Percentiles rank a stretch among this genome's conserved stretches.
Conservation (phyloP, 1,284 basidiomycete species). For the Stereum hirsutum region DNA sequence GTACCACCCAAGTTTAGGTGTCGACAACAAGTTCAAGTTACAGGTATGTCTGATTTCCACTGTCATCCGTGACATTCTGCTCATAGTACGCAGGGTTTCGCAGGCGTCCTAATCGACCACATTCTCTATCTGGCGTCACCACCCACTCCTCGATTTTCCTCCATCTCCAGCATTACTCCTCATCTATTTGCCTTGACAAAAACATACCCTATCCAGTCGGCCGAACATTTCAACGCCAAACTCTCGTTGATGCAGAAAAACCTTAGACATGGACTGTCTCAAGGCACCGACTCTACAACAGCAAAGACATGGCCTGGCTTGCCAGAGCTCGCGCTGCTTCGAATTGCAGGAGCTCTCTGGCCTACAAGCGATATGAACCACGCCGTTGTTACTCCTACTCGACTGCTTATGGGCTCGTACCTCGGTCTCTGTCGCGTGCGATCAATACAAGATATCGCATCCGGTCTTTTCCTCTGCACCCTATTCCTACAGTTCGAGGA, state of each 20-base stretch:
- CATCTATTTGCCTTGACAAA: slow-evolving; percentile 78
- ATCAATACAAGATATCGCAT: slow-evolving; percentile 65
- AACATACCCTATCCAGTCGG: slow-evolving; percentile 75
- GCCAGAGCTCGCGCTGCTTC: slow-evolving; percentile 77
- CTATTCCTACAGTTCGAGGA: slow-evolving; percentile 79
- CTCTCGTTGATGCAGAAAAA: slow-evolving; percentile 93
- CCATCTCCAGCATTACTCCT: slow-evolving; percentile 67
- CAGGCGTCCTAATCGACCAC: slow-evolving; percentile 87
- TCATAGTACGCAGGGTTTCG: slow-evolving; percentile 44
- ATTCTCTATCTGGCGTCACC: slow-evolving; percentile 71
- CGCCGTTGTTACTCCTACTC: slow-evolving; percentile 79
- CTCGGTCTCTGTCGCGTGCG: slow-evolving; percentile 81
- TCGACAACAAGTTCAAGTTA: slow-evolving; percentile 88
- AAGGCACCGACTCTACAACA: slow-evolving; percentile 53
- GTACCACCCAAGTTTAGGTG: slow-evolving; percentile 84
- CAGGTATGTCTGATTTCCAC: slow-evolving; percentile 44
- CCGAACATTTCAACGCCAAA: slow-evolving; percentile 78
- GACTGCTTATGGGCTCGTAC: slow-evolving; percentile 88
- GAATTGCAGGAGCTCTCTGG: slow-evolving; percentile 80
- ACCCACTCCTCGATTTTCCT: slow-evolving; percentile 46
- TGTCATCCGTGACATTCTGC: slow-evolving; percentile 4
- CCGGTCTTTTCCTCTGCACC: slow-evolving; percentile 86
- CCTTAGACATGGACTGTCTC: slow-evolving; percentile 74
- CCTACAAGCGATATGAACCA: slow-evolving; percentile 94
- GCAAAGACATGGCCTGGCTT: slow-evolving; percentile 86